Percentiles rank a stretch among this genome's conserved stretches.
Evolutionary conservation across 306 rosid species (phyloP).

Genomic region (Cyclanthera cordifolia): DNA sequence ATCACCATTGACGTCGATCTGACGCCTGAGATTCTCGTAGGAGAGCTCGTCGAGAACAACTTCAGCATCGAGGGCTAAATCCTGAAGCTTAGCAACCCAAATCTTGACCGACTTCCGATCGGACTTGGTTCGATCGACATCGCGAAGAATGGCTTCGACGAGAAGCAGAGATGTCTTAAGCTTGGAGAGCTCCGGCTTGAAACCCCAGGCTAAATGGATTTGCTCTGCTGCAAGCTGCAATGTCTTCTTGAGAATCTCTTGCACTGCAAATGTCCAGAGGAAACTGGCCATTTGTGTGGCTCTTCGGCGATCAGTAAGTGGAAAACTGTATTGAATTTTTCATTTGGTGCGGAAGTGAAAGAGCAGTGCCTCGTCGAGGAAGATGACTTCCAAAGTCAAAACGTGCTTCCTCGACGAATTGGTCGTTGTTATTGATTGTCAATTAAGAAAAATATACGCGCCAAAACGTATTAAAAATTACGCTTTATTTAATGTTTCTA

Average conservation of each 20-base stretch:
- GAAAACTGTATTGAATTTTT: neutral
- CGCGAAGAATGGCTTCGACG: neutral
- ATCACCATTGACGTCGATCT: neutral
- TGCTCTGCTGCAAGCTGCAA: conserved; percentile 1
- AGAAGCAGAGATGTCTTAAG: neutral
- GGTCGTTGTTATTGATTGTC: too few species aligned
- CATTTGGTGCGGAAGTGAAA: too few species aligned
- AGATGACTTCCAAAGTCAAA: too few species aligned
- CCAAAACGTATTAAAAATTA: too few species aligned
- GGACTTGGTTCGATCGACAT: neutral
- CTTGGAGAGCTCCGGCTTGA: conserved; percentile 1
- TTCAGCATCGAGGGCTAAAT: conserved; percentile 6
- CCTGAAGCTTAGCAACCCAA: conserved; percentile 14
- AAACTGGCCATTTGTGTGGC: neutral
- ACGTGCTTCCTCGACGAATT: too few species aligned
- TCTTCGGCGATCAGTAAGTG: neutral
- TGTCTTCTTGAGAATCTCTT: conserved; percentile 7
- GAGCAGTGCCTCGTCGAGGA: too few species aligned
- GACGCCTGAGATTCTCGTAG: conserved; percentile 13
- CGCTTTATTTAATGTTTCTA: too few species aligned
- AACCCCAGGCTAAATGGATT: neutral
- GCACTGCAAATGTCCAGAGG: conserved; percentile 1
- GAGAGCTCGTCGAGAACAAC: conserved; percentile 9
- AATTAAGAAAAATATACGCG: too few species aligned
- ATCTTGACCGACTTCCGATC: neutral